Evolutionary conservation across 2,329 filamentous ascomycete species (phyloP), one percentile per base, ranked within the genome.

Genomic region (Thermothelomyces thermophilus): DNA sequence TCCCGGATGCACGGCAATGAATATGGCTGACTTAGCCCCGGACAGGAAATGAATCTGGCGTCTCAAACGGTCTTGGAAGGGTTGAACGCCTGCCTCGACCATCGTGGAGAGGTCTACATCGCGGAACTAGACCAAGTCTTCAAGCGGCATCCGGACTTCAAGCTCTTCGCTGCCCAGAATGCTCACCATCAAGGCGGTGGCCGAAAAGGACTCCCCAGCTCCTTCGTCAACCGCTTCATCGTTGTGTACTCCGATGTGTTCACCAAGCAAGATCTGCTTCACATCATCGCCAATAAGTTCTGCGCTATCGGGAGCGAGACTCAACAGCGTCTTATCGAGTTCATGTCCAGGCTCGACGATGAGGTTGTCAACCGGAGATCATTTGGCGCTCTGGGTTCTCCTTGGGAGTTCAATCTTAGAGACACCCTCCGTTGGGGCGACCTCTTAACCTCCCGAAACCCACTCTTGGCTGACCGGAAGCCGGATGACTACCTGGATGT

Each of bases 151-250:
- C 83, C 85, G 0, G 75, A 90, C 56, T 98, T 98, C 68, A 83
- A 86, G n/a, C 79, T 98, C 0, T 98, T 98, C 62, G 93, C 94
- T 13, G 90, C 93, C 0, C 93, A 98, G 65, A 98, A 98, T 64
- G 93, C 93, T 8, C 93, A 98, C 68, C 89, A 96, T 61, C 93
- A 98, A 68, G 93, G 93, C 50, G 91, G 93, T 56, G 93, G 93
- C 9, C 82, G 93, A 59, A 98, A 98, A 68, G 93, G 93, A 34
- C 73, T 98, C 31, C 93, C 93, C 1, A 87, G 86, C 50, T 97
- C 93, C 1, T 98, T 98, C 62, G 93, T 98, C 55, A 97, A 98
- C 66, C 86, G 94, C 40, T 98, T 98, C 66, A 93, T 94, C 33
- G 91, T 98, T 16, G 94, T 98, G 0, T 97, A 97, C 68, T 90